Base-by-base conservation (phyloP, 192 early-diverging fungal species). In the Podila epigama region DNA sequence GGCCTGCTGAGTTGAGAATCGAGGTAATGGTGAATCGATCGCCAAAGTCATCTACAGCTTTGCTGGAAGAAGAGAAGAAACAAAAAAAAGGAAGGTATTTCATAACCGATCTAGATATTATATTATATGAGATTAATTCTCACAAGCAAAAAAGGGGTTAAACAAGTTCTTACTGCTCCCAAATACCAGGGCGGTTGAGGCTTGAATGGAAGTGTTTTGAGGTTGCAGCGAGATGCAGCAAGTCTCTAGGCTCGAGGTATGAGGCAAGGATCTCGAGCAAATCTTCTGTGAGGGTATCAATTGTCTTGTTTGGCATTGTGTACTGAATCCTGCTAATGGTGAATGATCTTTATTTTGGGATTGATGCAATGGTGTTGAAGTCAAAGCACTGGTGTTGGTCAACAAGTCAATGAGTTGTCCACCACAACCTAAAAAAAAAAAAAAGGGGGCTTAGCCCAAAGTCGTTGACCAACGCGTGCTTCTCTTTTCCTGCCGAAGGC, bases 21-120 rank as follows among this genome's bases (percentile, higher is more conserved):
- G 65, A 66, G 29, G 84, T 83, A 25, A 87, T 71, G 2, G 82
- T 77, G 60, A 87, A 87, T 5, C 84, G 39, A 32, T 87, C 79
- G 36, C 85, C 85, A 75, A 87, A 87, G 44, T 87, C 85, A 54
- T 81, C 79, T 3, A 84, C 42, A 28, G 70, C 59, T 71, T 87
- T 87, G 58, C 85, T 87, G 66, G 32, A 11, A 40, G 33, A 16
- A 8, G 28, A 57, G 1, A 52, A 60, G 31, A 33, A 6, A 28
- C 35, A n/a, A 52, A 31, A 34, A 51, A 31, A 29, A 16, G 16
- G 6, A 29, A 18, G 13, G 3, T 18, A 39, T 29, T 33, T n/a
- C 29, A 65, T 5, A 29, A 12, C n/a, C n/a, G n/a, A n/a, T n/a
- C n/a, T n/a, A n/a, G n/a, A n/a, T n/a, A n/a, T n/a, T n/a, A n/a